Conservation (phyloP, 306 rosid genomes). For the Cicer arietinum region DNA sequence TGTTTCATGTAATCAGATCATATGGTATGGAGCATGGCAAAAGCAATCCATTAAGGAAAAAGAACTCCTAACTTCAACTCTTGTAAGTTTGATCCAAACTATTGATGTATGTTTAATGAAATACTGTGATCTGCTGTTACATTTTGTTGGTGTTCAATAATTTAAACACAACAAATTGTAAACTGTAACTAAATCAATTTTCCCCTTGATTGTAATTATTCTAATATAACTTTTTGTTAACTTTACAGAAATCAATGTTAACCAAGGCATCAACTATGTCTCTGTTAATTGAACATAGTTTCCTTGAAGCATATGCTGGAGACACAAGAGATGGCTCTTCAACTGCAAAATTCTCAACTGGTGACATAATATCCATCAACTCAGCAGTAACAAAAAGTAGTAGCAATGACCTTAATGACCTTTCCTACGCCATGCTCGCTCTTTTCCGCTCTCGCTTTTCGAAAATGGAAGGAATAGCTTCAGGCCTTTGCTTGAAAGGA, state of each 20-base stretch:
- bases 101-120: too few species aligned
- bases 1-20: conserved; percentile 59
- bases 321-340: conserved; percentile 70
- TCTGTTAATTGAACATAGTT: conserved; percentile 59
- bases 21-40: conserved; percentile 92
- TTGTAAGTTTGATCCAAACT: conserved; percentile 54
- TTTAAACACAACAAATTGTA: too few species aligned
- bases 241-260: conserved; percentile 64
- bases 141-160: too few species aligned
- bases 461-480: conserved; percentile 59
- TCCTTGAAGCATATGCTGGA: conserved; percentile 76
- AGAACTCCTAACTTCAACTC: conserved; percentile 54
- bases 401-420: conserved; percentile 46
- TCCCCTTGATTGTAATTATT: background rate
- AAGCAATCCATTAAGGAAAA: conserved; percentile 63
- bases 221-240: background rate
- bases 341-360: conserved; percentile 59
- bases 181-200: background rate
- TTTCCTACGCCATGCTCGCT: conserved; percentile 66
- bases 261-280: conserved; percentile 62
- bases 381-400: conserved; percentile 37
- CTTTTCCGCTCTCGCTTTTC: conserved; percentile 59
- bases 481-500: conserved; percentile 76
- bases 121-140: too few species aligned
- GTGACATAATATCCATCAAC: conserved; percentile 64